Conservation (phyloP, 371 early-diverging fungal genomes). For the Cokeromyces recurvatus region DNA sequence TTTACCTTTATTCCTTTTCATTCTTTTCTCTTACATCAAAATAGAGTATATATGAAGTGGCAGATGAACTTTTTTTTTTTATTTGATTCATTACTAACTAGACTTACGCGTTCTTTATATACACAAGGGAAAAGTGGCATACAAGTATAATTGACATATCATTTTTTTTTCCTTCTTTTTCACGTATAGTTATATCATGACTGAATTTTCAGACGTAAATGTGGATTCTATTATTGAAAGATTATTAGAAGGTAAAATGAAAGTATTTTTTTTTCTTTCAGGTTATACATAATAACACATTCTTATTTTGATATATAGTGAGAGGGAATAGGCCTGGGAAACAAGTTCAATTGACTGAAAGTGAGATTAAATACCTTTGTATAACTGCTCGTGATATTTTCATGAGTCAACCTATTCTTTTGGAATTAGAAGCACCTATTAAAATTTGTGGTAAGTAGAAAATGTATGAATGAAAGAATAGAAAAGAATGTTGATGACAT, state of each 20-base stretch:
- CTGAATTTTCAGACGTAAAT: slow-evolving; percentile 21
- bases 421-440: slow-evolving; percentile 96
- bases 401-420: slow-evolving; percentile 87
- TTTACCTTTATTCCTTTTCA: too few relatives aligned
- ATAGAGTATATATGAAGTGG: too few relatives aligned
- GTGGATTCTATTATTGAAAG: slow-evolving; percentile 35
- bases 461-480: slow-evolving; percentile 80
- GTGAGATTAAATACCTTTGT: slow-evolving; percentile 88
- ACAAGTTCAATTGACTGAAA: slow-evolving; percentile 72
- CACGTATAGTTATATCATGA: not conserved
- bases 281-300: too few relatives aligned
- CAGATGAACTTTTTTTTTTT: too few relatives aligned
- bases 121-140: too few relatives aligned
- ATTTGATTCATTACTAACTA: too few relatives aligned
- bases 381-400: slow-evolving; percentile 86
- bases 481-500: slow-evolving; percentile 52
- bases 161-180: not conserved
- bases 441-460: slow-evolving; percentile 76
- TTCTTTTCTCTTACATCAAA: too few relatives aligned
- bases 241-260: slow-evolving; percentile 28
- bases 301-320: slow-evolving; percentile 61
- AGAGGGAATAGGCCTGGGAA: slow-evolving; percentile 92
- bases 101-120: too few relatives aligned
- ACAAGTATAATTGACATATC: too few relatives aligned
- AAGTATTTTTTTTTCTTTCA: too few relatives aligned